Evolutionary conservation across 176 grass and related monocot genomes (phyloP).

Genomic region (Tillandsia leiboldiana): DNA sequence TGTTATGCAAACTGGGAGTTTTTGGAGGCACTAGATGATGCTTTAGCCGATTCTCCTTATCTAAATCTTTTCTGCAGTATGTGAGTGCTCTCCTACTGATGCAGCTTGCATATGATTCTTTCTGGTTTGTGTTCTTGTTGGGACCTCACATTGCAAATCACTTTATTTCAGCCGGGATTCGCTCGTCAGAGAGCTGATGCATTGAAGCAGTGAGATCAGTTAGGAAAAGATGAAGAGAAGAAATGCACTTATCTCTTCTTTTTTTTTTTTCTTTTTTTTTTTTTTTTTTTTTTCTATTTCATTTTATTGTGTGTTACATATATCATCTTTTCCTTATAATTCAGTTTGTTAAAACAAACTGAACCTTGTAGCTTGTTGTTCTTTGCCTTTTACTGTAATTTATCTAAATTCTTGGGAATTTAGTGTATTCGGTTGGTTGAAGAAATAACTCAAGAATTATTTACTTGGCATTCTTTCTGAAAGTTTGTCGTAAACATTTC

Average conservation of each 20-base stretch:
- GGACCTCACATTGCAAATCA: slow-evolving; percentile 38
- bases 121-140: slow-evolving; percentile 35
- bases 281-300: neutral
- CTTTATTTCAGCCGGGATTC: slow-evolving; percentile 73
- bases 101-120: slow-evolving; percentile 29
- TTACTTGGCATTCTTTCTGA: neutral
- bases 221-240: slow-evolving; percentile 7
- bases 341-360: slow-evolving; percentile 24
- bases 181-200: slow-evolving; percentile 34
- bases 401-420: slow-evolving; percentile 14
- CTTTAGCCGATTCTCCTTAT: neutral
- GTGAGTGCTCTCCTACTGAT: slow-evolving; percentile 17
- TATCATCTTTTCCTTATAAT: slow-evolving; percentile 15
- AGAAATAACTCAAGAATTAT: neutral
- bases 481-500: neutral
- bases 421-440: neutral
- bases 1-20: neutral
- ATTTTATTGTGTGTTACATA: slow-evolving; percentile 4
- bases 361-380: neutral
- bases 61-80: neutral
- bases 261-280: slow-evolving; percentile 3
- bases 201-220: slow-evolving; percentile 26
- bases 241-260: neutral
- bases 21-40: neutral
- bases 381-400: slow-evolving; percentile 15